Evolutionary conservation across 73 alveolate species (phyloP).

Genomic region (Blepharisma japonicum): DNA sequence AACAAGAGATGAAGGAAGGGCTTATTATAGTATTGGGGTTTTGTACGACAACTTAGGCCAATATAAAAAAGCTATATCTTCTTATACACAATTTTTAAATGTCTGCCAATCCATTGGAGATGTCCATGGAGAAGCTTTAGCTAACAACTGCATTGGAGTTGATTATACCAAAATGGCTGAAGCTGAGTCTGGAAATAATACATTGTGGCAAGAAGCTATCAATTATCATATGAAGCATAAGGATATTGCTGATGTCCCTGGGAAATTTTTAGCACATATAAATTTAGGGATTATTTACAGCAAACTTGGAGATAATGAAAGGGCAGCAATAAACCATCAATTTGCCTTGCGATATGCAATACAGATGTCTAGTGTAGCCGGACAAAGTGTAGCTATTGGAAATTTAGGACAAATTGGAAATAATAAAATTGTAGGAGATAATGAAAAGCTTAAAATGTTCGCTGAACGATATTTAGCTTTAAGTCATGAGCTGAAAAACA

Average conservation of each 20-base stretch:
- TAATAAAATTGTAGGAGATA: constrained; percentile 39
- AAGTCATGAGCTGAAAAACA: constrained; percentile 53
- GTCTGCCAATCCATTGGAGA: constrained; percentile 78
- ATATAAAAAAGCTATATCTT: constrained; percentile 63
- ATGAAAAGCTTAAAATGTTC: constrained; percentile 61
- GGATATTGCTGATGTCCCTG: constrained; percentile 75
- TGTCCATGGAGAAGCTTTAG: constrained; percentile 80
- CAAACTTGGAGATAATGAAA: constrained; percentile 60
- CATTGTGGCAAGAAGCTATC: constrained; percentile 32
- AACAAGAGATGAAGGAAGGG: constrained; percentile 89
- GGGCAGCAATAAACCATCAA: constrained; percentile 59
- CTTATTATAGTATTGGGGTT: constrained; percentile 85
- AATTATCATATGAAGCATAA: constrained; percentile 62
- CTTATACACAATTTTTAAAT: constrained; percentile 67
- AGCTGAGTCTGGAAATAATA: not conserved
- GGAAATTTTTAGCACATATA: constrained; percentile 67
- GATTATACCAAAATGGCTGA: constrained; percentile 65
- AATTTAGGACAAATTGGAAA: constrained; percentile 59
- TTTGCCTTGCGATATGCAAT: constrained; percentile 67
- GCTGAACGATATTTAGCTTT: constrained; percentile 61
- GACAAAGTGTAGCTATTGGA: constrained; percentile 69
- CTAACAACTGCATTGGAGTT: constrained; percentile 90
- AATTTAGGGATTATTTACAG: constrained; percentile 65
- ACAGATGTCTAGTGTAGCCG: constrained; percentile 65
- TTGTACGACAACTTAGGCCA: constrained; percentile 74